phyloP scores from a whole-genome alignment of 78 protist genomes.

The Polysphondylium violaceum region DNA sequence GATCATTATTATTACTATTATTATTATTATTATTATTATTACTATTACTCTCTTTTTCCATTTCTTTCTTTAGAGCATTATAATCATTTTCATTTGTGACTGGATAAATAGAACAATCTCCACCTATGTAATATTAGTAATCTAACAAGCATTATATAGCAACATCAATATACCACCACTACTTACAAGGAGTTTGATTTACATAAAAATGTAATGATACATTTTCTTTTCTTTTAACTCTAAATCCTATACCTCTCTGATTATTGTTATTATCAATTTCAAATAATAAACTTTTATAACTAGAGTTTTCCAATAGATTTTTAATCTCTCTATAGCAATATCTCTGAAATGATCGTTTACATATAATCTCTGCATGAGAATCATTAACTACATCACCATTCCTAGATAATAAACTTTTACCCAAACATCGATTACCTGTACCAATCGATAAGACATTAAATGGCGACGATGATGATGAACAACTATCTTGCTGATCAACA shows the following conservation, averaged over 20 bases:
- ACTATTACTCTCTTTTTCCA: background rate
- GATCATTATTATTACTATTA: slow-evolving; percentile 8
- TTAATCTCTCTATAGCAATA: slow-evolving; percentile 10
- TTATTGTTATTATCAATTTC: background rate
- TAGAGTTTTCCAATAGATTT: background rate
- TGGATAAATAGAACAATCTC: slow-evolving; percentile 74
- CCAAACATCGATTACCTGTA: slow-evolving; percentile 69
- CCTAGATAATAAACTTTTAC: slow-evolving; percentile 9
- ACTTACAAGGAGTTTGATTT: slow-evolving; percentile 63
- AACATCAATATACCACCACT: no score
- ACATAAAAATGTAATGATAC: slow-evolving; percentile 62
- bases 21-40: background rate
- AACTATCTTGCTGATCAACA: background rate
- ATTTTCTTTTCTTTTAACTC: slow-evolving; percentile 30
- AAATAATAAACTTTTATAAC: slow-evolving; percentile 8
- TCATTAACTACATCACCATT: slow-evolving; percentile 69
- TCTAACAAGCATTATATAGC: background rate
- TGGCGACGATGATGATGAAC: background rate
- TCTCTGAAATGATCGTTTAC: slow-evolving; percentile 71
- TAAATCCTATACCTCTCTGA: background rate
- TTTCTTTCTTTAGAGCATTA: background rate
- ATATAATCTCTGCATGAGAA: slow-evolving; percentile 74
- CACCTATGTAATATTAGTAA: slow-evolving; percentile 10
- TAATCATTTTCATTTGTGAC: background rate
- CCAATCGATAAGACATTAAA: slow-evolving; percentile 28